Evolutionary conservation across 139 green algal genomes (phyloP).

Genomic region (Chlamydomonas schloesseri): DNA sequence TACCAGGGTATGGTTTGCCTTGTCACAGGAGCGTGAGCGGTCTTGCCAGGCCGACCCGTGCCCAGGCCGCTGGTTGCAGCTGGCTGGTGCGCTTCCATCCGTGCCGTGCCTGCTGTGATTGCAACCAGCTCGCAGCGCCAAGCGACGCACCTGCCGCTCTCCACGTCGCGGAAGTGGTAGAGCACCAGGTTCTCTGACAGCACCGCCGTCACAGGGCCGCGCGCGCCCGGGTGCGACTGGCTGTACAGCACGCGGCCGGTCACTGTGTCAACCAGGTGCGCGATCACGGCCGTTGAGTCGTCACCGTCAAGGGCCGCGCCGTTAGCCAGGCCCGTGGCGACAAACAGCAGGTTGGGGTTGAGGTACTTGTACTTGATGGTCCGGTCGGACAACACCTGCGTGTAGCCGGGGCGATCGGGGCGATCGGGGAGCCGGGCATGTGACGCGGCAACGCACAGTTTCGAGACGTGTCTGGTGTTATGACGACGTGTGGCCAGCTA

Average conservation of each 20-base stretch:
- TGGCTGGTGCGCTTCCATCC: too few species aligned
- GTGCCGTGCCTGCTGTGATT: too few species aligned
- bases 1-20: too few species aligned
- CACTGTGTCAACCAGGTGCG: constrained; percentile 87
- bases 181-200: constrained; percentile 85
- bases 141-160: constrained; percentile 54
- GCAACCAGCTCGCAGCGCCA: too few species aligned
- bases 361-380: constrained; percentile 93
- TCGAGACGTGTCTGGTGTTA: too few species aligned
- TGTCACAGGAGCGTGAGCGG: too few species aligned
- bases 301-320: background rate
- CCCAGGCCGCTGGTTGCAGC: too few species aligned
- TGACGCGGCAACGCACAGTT: too few species aligned
- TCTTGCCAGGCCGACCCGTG: too few species aligned
- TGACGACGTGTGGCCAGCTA: too few species aligned
- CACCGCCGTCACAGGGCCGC: constrained; percentile 81
- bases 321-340: constrained; percentile 70
- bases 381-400: constrained; percentile 84
- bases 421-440: too few species aligned
- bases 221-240: constrained; percentile 72
- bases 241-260: constrained; percentile 84
- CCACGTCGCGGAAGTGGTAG: constrained; percentile 86
- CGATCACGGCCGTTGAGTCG: constrained; percentile 39
- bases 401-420: too few species aligned
- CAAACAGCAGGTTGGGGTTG: constrained; percentile 91